Evolutionary conservation across 345 rosid species (phyloP).

Genomic region (Aurinia saxatilis): DNA sequence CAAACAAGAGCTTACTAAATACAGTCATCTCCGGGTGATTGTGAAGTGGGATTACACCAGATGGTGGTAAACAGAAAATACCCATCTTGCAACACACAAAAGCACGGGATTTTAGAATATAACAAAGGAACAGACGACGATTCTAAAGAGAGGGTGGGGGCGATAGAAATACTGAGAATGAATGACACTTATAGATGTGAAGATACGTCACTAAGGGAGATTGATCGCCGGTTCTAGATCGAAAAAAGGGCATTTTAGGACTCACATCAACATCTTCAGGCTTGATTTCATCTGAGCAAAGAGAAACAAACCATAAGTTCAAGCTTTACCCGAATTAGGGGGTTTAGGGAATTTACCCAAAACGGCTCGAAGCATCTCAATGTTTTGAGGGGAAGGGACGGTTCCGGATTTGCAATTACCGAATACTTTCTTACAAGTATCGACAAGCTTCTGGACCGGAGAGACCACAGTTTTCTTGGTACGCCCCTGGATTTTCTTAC

Average conservation of each 20-base stretch:
- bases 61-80: constrained; percentile 87
- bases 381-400: constrained; percentile 53
- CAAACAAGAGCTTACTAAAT: constrained; percentile 89
- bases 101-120: background rate
- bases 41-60: constrained; percentile 89
- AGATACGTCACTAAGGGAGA: constrained; percentile 62
- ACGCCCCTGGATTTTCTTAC: constrained; percentile 18
- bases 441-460: constrained; percentile 62
- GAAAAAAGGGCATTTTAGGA: constrained; percentile 44
- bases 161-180: constrained; percentile 58
- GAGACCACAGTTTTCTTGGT: constrained; percentile 9
- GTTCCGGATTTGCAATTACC: constrained; percentile 36
- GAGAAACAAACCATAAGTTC: background rate
- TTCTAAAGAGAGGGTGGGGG: background rate
- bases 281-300: constrained; percentile 46
- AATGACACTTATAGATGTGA: constrained; percentile 48
- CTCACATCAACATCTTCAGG: constrained; percentile 61
- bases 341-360: constrained; percentile 76
- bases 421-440: constrained; percentile 76
- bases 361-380: constrained; percentile 52
- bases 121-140: background rate
- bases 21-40: constrained; percentile 99
- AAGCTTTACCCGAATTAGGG: background rate
- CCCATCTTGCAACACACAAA: constrained; percentile 53
- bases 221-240: background rate